Evolutionary conservation across 2,329 filamentous ascomycete species (phyloP), one percentile per base, ranked within the genome.

Genomic region (Alternaria brassicae): DNA sequence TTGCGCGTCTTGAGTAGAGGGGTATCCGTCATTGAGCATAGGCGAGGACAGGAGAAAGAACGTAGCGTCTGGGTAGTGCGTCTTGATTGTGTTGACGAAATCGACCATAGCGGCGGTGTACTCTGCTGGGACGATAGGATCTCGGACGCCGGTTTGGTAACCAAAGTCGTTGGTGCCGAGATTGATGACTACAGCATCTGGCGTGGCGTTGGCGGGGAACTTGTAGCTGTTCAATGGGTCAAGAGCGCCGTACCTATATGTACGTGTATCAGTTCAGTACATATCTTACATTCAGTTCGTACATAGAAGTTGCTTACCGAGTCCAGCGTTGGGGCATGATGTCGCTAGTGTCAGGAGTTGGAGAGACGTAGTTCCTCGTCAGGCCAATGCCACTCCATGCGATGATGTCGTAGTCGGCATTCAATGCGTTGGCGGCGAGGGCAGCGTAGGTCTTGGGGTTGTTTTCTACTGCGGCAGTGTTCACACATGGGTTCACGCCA

Each of bases 351-450:
- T 79, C 77, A 2, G 69, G 61, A 19, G 65, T 52, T 0, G 56
- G 42, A 4, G 65, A 58, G 19, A 65, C 69, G 60, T 78, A 80
- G 66, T 82, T 82, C 17, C 80, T 76, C 0, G 71, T 74, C 2
- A 82, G 53, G 3, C 80, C 80, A 63, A 81, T 81, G 41, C 80
- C 80, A 53, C 78, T 80, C 80, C 80, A 81, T 2, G 80, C 80
- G 6, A 82, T 72, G 40, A 81, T 72, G 50, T 72, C 74, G 60
- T 81, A 81, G 61, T 82, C 80, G 34, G 80, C 80, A 10, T 67
- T 67, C 21, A 82, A 67, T n/a, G 73, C 72, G 6, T 69, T 66
- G n/a, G 80, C 80, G 0, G 80, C 76, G 1, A 81, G 70, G 1
- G 76, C 80, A n/a, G 77, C 79, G 53, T 81, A 82, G 4, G 80